Base-by-base conservation (phyloP, 345 rosid genomes). In the Camelina neglecta region DNA sequence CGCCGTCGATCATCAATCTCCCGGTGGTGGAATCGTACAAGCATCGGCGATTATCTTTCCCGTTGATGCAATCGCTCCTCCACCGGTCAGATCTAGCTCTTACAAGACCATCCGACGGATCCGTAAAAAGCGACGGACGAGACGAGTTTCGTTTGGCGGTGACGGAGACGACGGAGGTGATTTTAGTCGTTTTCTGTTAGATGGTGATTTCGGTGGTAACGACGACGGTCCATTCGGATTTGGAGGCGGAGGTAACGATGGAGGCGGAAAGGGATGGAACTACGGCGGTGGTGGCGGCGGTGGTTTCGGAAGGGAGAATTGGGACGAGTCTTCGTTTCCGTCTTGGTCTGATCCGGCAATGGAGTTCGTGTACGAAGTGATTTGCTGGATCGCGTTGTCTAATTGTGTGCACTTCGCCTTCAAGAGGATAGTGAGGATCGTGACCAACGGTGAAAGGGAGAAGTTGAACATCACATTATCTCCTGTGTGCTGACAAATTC, bases 381-480 rank as follows among this genome's bases (percentile, higher is more conserved):
- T 95, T 36, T 86, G 84, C 51, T 95, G 99, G 99, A 95, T 95
- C 10, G 97, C 91, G 0, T 72, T 95, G 39, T 89, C 99, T 39
- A 90, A 85, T 36, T 95, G 99, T 16, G 85, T 90, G 65, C 97
- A 92, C 61, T 95, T 90, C 20, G 96, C 96, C 0, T 90, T 92
- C 73, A 90, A 89, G 87, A 92, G 83, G 88, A 75, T 86, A 53
- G 76, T 82, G 73, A 84, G 85, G 83, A 80, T 81, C 12, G 67
- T 84, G 24, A 76, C 89, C 0, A 89, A 78, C 66, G 79, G 84
- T 21, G 87, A 67, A 13, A 82, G 97, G 64, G 95, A 83, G 78
- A 92, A 88, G 83, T 72, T 82, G 74, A 82, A 84, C 18, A 67
- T 91, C 31, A 74, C 88, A 61, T 80, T 87, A 75, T 47, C 86